phyloP scores from a whole-genome alignment of 139 green algal genomes.

The Mesotaenium endlicherianum region DNA sequence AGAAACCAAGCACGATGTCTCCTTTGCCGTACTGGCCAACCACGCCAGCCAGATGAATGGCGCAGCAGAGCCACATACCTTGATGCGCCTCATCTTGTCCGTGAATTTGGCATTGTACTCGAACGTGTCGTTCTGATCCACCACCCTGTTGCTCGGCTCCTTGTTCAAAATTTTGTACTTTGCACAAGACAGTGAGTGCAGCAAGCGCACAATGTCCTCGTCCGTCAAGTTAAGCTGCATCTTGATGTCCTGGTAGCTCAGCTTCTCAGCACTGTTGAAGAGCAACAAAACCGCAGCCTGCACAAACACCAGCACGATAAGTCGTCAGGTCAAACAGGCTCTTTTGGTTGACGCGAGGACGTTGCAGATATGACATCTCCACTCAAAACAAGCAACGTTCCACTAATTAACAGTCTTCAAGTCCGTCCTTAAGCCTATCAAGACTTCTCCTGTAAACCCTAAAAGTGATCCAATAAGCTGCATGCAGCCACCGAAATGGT shows the following conservation, averaged over 20 bases:
- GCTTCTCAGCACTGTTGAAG: slow-evolving; percentile 79
- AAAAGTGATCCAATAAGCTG: too few species aligned
- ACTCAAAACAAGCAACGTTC: too few species aligned
- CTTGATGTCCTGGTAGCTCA: slow-evolving; percentile 78
- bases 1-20: not conserved
- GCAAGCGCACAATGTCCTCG: slow-evolving; percentile 81
- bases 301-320: too few species aligned
- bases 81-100: slow-evolving; percentile 86
- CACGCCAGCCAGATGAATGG: not conserved
- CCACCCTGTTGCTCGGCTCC: slow-evolving; percentile 64
- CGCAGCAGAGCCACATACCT: slow-evolving; percentile 56
- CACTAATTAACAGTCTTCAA: too few species aligned
- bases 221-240: slow-evolving; percentile 79
- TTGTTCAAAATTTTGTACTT: slow-evolving; percentile 92
- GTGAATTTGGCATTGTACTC: slow-evolving; percentile 83
- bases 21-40: not conserved
- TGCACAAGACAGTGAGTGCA: slow-evolving; percentile 83
- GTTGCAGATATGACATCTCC: too few species aligned
- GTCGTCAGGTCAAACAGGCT: too few species aligned
- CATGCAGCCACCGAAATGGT: too few species aligned
- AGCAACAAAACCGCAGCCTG: slow-evolving; percentile 83
- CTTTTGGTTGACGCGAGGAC: too few species aligned
- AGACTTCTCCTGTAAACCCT: too few species aligned
- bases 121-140: slow-evolving; percentile 86
- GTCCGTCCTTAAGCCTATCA: too few species aligned